These are phyloP conservation scores for Rhodotorula glutinis DNA, from an alignment of 1,284 basidiomycete genomes.

Conservation along the genomic window DNA sequence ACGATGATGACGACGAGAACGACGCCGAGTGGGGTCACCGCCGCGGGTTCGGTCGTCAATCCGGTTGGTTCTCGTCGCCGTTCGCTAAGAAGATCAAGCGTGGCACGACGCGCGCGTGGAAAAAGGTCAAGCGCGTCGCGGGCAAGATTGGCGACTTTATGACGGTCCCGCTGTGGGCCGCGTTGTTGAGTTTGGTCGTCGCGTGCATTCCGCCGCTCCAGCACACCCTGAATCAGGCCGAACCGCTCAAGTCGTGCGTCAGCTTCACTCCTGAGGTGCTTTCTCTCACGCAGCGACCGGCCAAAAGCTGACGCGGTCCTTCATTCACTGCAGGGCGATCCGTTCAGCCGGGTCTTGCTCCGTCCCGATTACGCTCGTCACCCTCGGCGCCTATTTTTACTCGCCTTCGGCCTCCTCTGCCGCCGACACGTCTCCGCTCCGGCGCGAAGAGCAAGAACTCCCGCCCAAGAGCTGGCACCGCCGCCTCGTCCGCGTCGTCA, in stretches of 20 bases:
- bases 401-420: slow-evolving; percentile 18
- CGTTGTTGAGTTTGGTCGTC: slow-evolving; percentile 49
- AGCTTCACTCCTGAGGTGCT: neutral
- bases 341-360: slow-evolving; percentile 50
- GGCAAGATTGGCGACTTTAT: slow-evolving; percentile 41
- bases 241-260: slow-evolving; percentile 48
- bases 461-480: neutral
- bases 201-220: slow-evolving; percentile 51
- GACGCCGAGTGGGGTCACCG: slow-evolving; percentile 34
- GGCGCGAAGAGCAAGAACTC: slow-evolving; percentile 6
- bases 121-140: slow-evolving; percentile 23
- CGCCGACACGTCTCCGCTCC: slow-evolving; percentile 23
- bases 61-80: neutral
- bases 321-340: slow-evolving; percentile 45
- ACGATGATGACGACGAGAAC: slow-evolving; percentile 23
- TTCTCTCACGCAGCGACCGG: neutral
- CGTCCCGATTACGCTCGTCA: slow-evolving; percentile 52
- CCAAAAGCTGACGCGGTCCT: neutral
- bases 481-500: slow-evolving; percentile 6
- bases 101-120: neutral
- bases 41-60: slow-evolving; percentile 27
- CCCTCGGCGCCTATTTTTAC: slow-evolving; percentile 49
- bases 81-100: slow-evolving; percentile 5
- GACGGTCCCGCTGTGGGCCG: slow-evolving; percentile 49
- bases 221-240: slow-evolving; percentile 45